A percentile compares a stretch with the other conserved stretches of the same genome.
phyloP scores from a whole-genome alignment of 2,329 filamentous ascomycete species.

The Lasiodiplodia theobromae region DNA sequence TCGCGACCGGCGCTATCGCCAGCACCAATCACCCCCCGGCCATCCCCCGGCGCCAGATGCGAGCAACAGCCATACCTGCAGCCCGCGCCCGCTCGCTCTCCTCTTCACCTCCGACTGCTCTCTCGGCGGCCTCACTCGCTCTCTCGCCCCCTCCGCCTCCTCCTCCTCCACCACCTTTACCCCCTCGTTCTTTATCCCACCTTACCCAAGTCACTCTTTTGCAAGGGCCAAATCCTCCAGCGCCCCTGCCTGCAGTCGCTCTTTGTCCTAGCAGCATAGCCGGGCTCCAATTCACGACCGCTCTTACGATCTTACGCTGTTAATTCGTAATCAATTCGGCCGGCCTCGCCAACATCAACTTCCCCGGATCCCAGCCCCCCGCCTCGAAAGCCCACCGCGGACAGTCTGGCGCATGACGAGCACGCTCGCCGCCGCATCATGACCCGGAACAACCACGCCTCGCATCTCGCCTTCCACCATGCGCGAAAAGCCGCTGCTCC shows the following conservation, averaged over 20 bases:
- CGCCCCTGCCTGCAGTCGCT: conserved; percentile 4
- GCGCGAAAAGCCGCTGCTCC: conserved; percentile 35
- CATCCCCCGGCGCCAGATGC: conserved; percentile 21
- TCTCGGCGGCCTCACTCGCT: conserved; percentile 23
- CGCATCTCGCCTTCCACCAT: conserved; percentile 40
- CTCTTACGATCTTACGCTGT: conserved; percentile 46
- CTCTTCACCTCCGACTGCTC: conserved; percentile 26
- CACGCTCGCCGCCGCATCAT: conserved; percentile 36
- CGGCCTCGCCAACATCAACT: background rate
- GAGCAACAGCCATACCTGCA: conserved; percentile 25
- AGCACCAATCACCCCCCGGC: conserved; percentile 18
- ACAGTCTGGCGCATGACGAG: conserved; percentile 25
- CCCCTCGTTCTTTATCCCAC: conserved; percentile 21
- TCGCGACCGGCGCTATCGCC: conserved; percentile 12
- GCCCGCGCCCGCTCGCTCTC: conserved; percentile 22
- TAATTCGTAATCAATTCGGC: conserved; percentile 39
- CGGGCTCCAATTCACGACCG: conserved; percentile 16
- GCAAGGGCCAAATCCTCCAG: conserved; percentile 28
- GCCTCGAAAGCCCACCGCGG: conserved; percentile 21
- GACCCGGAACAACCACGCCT: conserved; percentile 41
- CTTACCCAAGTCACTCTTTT: conserved; percentile 31
- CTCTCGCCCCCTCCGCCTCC: conserved; percentile 8
- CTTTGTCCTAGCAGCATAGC: conserved; percentile 11
- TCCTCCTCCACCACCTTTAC: background rate
- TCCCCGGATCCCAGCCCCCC: conserved; percentile 23